These are phyloP conservation scores for Dunaliella sp. DNA, from an alignment of 139 green algal species.

Conservation along the genomic window DNA sequence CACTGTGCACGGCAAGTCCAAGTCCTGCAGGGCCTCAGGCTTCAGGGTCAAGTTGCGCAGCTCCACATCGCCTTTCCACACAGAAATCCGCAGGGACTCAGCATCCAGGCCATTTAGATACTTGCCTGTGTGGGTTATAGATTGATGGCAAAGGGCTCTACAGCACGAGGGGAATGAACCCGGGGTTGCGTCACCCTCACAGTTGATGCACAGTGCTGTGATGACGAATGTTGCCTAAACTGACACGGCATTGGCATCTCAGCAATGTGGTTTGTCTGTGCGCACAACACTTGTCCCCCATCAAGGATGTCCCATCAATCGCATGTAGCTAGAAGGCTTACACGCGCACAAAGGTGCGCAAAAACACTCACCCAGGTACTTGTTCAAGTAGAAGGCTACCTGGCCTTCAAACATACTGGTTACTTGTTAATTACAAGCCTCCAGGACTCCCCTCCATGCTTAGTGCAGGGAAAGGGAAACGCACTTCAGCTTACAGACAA, in stretches of 20 bases:
- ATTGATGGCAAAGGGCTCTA: neutral
- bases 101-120: slow-evolving; percentile 83
- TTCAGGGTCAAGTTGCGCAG: slow-evolving; percentile 89
- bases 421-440: no score
- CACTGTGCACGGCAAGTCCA: slow-evolving; percentile 89
- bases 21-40: slow-evolving; percentile 80
- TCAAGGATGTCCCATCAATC: no score
- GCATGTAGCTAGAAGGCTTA: no score
- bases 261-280: neutral
- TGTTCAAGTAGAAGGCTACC: slow-evolving; percentile 78
- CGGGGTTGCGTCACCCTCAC: neutral
- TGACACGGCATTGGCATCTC: no score
- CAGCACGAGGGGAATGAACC: neutral
- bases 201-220: no score
- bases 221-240: no score
- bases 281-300: neutral
- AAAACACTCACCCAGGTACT: slow-evolving; percentile 57
- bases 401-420: slow-evolving; percentile 78
- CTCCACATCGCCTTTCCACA: slow-evolving; percentile 87
- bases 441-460: no score
- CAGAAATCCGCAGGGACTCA: slow-evolving; percentile 75
- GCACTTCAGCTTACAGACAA: no score
- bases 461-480: no score
- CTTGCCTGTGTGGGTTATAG: slow-evolving; percentile 33
- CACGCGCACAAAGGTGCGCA: no score